phyloP scores from a whole-genome alignment of 1,139 yeast species.

The Nakaseomyces nivariensis region DNA sequence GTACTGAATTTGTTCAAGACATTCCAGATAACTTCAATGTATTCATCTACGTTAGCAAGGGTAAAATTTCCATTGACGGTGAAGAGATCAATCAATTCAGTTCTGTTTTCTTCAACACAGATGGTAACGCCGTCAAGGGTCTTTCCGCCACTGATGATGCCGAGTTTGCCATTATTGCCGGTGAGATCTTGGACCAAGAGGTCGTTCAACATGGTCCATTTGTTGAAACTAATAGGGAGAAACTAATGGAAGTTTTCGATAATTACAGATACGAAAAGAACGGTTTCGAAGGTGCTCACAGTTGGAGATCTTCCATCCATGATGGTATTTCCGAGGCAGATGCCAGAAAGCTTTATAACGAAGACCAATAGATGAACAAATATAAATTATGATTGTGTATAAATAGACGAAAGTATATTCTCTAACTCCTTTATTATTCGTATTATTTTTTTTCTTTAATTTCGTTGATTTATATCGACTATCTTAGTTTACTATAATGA shows the following conservation, averaged over 20 bases:
- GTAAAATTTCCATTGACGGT: slow-evolving; percentile 44
- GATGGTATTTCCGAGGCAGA: slow-evolving; percentile 37
- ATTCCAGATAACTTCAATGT: slow-evolving; percentile 61
- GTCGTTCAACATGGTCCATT: slow-evolving; percentile 75
- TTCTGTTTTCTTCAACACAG: slow-evolving; percentile 54
- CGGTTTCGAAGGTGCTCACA: slow-evolving; percentile 63
- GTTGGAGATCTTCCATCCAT: slow-evolving; percentile 63
- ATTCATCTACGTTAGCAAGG: slow-evolving; percentile 61
- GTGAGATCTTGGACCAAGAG: slow-evolving; percentile 65
- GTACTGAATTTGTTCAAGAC: slow-evolving; percentile 54
- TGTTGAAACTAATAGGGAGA: slow-evolving; percentile 50
- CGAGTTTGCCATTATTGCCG: slow-evolving; percentile 62
- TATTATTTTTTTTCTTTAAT: no score
- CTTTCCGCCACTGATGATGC: slow-evolving; percentile 33
- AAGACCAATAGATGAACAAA: neutral
- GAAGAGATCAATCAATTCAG: slow-evolving; percentile 39
- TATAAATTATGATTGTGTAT: neutral
- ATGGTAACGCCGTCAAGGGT: slow-evolving; percentile 51
- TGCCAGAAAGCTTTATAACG: slow-evolving; percentile 6
- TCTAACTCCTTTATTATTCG: no score
- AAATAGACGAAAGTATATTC: no score
- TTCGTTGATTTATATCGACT: no score
- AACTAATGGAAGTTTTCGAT: slow-evolving; percentile 55
- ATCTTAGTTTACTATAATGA: no score
- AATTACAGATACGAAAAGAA: slow-evolving; percentile 62